Percentiles rank a stretch among this genome's conserved stretches.
phyloP scores from a whole-genome alignment of 192 early-diverging fungal species.

The Backusella circina region DNA sequence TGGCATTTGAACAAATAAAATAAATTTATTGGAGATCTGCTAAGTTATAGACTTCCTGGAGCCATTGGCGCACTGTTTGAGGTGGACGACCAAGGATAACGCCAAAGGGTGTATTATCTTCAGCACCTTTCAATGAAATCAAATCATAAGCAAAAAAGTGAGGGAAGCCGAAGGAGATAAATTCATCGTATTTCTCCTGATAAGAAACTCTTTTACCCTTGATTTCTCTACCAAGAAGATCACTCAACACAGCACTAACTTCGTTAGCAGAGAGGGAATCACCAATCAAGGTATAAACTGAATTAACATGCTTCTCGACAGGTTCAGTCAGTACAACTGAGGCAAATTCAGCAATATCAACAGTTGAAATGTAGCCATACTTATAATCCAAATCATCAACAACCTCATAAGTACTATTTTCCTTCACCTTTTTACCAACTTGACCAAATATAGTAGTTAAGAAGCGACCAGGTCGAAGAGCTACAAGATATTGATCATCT shows the following conservation, averaged over 20 bases:
- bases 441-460: neutral
- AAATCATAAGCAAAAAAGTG: neutral
- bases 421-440: neutral
- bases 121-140: neutral
- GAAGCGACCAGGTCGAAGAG: slow-evolving; percentile 19
- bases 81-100: neutral
- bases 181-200: neutral
- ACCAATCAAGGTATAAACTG: slow-evolving; percentile 10
- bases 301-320: slow-evolving; percentile 9
- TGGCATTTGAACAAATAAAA: neutral
- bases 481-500: neutral
- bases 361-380: slow-evolving; percentile 10
- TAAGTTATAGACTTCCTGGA: neutral
- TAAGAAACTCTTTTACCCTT: neutral
- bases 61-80: neutral
- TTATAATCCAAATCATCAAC: neutral
- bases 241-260: neutral
- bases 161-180: neutral
- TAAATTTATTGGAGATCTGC: neutral
- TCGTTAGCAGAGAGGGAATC: neutral
- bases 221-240: slow-evolving; percentile 5
- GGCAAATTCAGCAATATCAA: slow-evolving; percentile 13
- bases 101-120: neutral
- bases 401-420: neutral
- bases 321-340: slow-evolving; percentile 6